A percentile compares a stretch with the other conserved stretches of the same genome.
Evolutionary conservation across 176 grass and related monocot genomes (phyloP).

Genomic region (Eleusine indica): DNA sequence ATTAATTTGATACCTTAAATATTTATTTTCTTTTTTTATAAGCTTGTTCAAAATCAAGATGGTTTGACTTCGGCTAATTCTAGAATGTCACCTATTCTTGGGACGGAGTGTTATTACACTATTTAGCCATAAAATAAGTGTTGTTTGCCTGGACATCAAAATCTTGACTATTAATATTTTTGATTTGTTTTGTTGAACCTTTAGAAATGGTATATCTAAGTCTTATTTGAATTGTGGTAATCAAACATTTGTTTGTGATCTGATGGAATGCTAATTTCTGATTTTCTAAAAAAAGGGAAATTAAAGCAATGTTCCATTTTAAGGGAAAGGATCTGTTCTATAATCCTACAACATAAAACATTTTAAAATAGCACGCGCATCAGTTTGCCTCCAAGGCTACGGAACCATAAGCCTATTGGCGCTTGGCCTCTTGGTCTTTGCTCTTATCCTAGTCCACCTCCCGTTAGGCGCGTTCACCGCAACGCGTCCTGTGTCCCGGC

Average conservation of each 20-base stretch:
- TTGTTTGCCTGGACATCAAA: background rate
- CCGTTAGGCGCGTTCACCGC: conserved; percentile 31
- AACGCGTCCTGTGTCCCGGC: conserved; percentile 16
- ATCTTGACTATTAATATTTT: background rate
- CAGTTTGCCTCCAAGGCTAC: background rate
- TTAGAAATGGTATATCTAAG: background rate
- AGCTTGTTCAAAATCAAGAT: too few species aligned
- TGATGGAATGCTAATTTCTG: background rate
- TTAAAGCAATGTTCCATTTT: background rate
- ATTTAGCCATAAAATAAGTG: background rate
- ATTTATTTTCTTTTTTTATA: too few species aligned
- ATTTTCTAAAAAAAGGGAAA: background rate
- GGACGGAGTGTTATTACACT: too few species aligned
- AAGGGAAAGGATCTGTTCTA: background rate
- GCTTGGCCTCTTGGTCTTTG: background rate
- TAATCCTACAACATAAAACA: background rate
- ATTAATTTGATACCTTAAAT: too few species aligned
- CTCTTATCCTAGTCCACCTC: conserved; percentile 4
- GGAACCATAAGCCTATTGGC: background rate
- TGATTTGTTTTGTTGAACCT: background rate
- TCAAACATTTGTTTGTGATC: background rate
- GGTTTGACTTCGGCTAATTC: too few species aligned
- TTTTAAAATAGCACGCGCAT: conserved; percentile 12
- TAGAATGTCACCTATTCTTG: too few species aligned
- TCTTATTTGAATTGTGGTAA: background rate